Evolutionary conservation across 805 yeast genomes (phyloP).

Genomic region (Wickerhamomyces chaumierensis): DNA sequence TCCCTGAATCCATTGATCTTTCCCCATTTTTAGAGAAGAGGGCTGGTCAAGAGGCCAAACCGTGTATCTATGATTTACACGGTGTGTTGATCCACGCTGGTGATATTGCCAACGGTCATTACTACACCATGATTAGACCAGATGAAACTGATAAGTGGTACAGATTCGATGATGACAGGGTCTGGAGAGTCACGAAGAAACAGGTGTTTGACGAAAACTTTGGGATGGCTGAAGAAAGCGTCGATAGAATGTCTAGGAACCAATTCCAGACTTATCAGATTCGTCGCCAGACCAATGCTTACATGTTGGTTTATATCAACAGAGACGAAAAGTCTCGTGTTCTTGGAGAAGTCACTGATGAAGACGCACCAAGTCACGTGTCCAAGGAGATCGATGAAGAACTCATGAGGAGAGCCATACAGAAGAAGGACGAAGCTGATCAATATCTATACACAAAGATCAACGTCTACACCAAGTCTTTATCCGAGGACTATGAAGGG

Average conservation of each 20-base stretch:
- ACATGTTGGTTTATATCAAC: slow-evolving; percentile 89
- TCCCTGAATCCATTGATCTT: slow-evolving; percentile 73
- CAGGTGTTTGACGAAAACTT: slow-evolving; percentile 90
- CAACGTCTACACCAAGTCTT: slow-evolving; percentile 39
- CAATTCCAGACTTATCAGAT: slow-evolving; percentile 55
- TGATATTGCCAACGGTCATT: slow-evolving; percentile 92
- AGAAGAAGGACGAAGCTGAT: slow-evolving; percentile 58
- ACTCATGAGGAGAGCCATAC: slow-evolving; percentile 37
- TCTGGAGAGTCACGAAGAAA: slow-evolving; percentile 70
- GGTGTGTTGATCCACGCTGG: slow-evolving; percentile 96
- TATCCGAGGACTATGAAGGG: slow-evolving; percentile 53
- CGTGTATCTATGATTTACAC: slow-evolving; percentile 75
- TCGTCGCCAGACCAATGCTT: slow-evolving; percentile 86
- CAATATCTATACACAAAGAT: slow-evolving; percentile 52
- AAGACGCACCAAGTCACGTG: slow-evolving; percentile 58
- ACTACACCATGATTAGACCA: slow-evolving; percentile 89
- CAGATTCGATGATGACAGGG: slow-evolving; percentile 92
- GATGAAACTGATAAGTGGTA: slow-evolving; percentile 62
- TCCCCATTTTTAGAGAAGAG: slow-evolving; percentile 57
- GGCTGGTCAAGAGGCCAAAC: slow-evolving; percentile 28
- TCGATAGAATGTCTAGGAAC: slow-evolving; percentile 39
- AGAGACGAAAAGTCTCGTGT: slow-evolving; percentile 45
- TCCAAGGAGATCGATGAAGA: slow-evolving; percentile 57
- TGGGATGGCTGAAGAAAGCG: slow-evolving; percentile 60
- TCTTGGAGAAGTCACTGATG: slow-evolving; percentile 43